These are phyloP conservation scores for Singerocomus rubriflavus DNA, from an alignment of 1,284 basidiomycete genomes.

Conservation along the genomic window DNA sequence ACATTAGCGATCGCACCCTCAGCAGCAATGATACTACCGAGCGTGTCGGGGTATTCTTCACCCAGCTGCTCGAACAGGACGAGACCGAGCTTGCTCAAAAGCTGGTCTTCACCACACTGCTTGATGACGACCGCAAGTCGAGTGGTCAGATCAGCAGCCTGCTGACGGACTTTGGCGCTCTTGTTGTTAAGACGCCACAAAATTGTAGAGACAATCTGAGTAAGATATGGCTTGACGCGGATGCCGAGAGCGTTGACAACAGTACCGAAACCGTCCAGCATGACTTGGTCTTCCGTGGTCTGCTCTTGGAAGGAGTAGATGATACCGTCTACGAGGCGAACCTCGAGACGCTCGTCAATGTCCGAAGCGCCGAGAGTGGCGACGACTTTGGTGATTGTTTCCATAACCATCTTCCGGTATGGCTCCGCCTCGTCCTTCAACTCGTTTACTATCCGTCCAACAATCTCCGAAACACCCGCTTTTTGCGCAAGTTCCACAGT, in stretches of 20 bases:
- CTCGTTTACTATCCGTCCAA: conserved; percentile 93
- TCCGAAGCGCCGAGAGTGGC: conserved; percentile 92
- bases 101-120: conserved; percentile 95
- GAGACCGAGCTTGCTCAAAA: conserved; percentile 94
- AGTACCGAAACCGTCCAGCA: conserved; percentile 98
- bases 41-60: conserved; percentile 98
- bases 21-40: conserved; percentile 98
- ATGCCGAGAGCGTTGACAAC: conserved; percentile 96
- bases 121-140: conserved; percentile 97
- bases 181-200: conserved; percentile 99
- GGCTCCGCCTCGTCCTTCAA: conserved; percentile 97
- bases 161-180: conserved; percentile 97
- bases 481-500: conserved; percentile 98
- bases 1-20: conserved; percentile 99
- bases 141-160: conserved; percentile 95
- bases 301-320: conserved; percentile 99
- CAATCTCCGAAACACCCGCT: conserved; percentile 93
- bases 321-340: conserved; percentile 94
- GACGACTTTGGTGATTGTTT: conserved; percentile 97
- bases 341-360: conserved; percentile 93
- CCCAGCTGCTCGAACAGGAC: conserved; percentile 98
- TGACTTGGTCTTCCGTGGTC: conserved; percentile 97
- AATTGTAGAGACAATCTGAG: conserved; percentile 99
- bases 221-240: conserved; percentile 98
- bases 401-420: conserved; percentile 99